Conservation (phyloP, 2,329 filamentous ascomycete species). For the Xylariaceae sp. region DNA sequence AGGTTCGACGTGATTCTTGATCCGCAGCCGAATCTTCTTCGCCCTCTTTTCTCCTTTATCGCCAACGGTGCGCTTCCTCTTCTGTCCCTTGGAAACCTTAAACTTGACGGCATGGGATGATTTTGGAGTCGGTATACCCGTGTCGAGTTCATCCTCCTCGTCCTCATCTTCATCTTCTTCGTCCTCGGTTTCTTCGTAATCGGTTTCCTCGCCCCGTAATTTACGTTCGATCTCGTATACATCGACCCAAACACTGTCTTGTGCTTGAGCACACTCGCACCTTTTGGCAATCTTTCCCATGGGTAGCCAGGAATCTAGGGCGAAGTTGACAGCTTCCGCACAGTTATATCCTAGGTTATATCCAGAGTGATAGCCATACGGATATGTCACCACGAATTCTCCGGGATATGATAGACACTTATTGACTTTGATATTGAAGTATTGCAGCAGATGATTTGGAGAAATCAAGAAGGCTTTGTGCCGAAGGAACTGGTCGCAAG, state of each 20-base stretch:
- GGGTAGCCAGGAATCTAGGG: constrained; percentile 88
- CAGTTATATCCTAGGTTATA: constrained; percentile 99
- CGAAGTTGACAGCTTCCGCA: constrained; percentile 97
- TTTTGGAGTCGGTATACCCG: constrained; percentile 70
- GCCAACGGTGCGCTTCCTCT: constrained; percentile 58
- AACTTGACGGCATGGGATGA: constrained; percentile 67
- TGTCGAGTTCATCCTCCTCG: constrained; percentile 51
- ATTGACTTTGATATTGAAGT: constrained; percentile 95
- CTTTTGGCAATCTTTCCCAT: constrained; percentile 95
- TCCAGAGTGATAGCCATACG: constrained; percentile 96
- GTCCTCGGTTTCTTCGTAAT: constrained; percentile 74
- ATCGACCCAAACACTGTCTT: constrained; percentile 98
- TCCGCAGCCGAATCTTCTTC: constrained; percentile 73
- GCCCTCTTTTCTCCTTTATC: constrained; percentile 52
- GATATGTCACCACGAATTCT: constrained; percentile 97
- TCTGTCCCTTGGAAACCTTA: constrained; percentile 52
- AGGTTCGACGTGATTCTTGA: constrained; percentile 67
- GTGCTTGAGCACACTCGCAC: constrained; percentile 89
- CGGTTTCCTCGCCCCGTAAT: constrained; percentile 81
- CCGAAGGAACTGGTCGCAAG: constrained; percentile 90
- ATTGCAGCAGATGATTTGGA: constrained; percentile 76
- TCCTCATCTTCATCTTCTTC: constrained; percentile 65
- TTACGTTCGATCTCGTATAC: constrained; percentile 95
- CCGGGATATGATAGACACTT: constrained; percentile 92
- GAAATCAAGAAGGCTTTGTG: constrained; percentile 98